These are phyloP conservation scores for Nymphaea thermarum DNA, from an alignment of 164 flowering plant genomes.

Conservation along the genomic window DNA sequence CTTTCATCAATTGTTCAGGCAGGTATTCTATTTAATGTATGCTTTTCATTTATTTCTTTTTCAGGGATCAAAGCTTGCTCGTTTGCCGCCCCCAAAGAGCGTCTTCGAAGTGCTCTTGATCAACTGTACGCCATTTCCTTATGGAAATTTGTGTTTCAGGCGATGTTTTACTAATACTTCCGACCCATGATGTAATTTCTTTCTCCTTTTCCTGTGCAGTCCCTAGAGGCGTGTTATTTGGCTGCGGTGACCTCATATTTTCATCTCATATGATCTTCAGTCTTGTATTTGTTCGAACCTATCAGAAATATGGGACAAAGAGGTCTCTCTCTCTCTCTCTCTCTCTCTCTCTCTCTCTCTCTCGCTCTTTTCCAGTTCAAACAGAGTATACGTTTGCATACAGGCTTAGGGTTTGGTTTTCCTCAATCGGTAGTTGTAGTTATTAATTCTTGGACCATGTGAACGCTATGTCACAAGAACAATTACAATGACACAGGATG, in stretches of 20 bases:
- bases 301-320: slow-evolving; percentile 79
- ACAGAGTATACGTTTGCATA: too few relatives aligned
- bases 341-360: neutral
- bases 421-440: too few relatives aligned
- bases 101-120: slow-evolving; percentile 63
- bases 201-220: slow-evolving; percentile 38
- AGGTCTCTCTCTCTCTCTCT: slow-evolving; percentile 33
- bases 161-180: neutral
- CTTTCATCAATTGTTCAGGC: too few relatives aligned
- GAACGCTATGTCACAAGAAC: too few relatives aligned
- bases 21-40: too few relatives aligned
- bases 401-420: too few relatives aligned
- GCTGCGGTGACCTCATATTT: slow-evolving; percentile 97
- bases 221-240: slow-evolving; percentile 79
- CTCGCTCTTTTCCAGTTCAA: neutral
- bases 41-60: neutral
- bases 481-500: too few relatives aligned
- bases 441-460: too few relatives aligned
- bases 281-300: slow-evolving; percentile 80
- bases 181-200: neutral
- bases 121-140: slow-evolving; percentile 32
- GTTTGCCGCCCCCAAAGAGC: slow-evolving; percentile 67
- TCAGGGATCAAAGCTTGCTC: slow-evolving; percentile 92
- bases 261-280: slow-evolving; percentile 99
- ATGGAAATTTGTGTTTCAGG: neutral